Evolutionary conservation across 2,329 filamentous ascomycete genomes (phyloP).

Genomic region (Aspergillus caelatus): DNA sequence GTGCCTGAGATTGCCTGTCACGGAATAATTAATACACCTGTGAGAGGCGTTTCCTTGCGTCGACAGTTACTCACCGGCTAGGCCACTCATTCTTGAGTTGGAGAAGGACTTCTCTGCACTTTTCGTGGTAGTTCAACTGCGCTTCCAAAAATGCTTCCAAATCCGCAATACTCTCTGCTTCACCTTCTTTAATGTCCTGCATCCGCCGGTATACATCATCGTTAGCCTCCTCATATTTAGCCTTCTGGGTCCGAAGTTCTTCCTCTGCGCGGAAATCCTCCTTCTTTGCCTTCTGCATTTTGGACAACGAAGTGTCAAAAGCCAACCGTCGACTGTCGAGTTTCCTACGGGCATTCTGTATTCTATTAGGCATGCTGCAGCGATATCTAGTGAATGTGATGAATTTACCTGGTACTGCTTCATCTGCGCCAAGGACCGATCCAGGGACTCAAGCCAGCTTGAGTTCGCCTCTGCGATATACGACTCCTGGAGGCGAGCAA

Average conservation of each 20-base stretch:
- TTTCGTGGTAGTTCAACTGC: constrained; percentile 88
- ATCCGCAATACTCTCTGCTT: constrained; percentile 79
- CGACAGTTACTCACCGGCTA: constrained; percentile 43
- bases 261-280: constrained; percentile 94
- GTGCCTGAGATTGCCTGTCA: constrained; percentile 28
- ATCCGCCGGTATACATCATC: constrained; percentile 91
- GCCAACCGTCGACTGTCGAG: constrained; percentile 85
- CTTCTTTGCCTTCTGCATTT: constrained; percentile 90
- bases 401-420: constrained; percentile 87
- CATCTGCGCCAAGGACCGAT: constrained; percentile 89
- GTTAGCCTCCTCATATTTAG: constrained; percentile 93
- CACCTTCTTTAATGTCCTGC: constrained; percentile 94
- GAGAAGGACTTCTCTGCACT: constrained; percentile 79
- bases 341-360: constrained; percentile 81
- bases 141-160: constrained; percentile 82
- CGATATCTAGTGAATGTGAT: neutral
- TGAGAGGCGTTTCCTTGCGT: neutral
- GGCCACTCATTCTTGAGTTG: constrained; percentile 72
- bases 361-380: constrained; percentile 13
- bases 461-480: constrained; percentile 77
- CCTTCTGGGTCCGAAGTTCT: constrained; percentile 85
- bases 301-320: constrained; percentile 85
- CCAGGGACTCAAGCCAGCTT: constrained; percentile 88
- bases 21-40: constrained; percentile 9
- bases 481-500: constrained; percentile 81